These are phyloP conservation scores for Alisma plantagoaquatica DNA, from an alignment of 106 monocot genomes.

Conservation along the genomic window DNA sequence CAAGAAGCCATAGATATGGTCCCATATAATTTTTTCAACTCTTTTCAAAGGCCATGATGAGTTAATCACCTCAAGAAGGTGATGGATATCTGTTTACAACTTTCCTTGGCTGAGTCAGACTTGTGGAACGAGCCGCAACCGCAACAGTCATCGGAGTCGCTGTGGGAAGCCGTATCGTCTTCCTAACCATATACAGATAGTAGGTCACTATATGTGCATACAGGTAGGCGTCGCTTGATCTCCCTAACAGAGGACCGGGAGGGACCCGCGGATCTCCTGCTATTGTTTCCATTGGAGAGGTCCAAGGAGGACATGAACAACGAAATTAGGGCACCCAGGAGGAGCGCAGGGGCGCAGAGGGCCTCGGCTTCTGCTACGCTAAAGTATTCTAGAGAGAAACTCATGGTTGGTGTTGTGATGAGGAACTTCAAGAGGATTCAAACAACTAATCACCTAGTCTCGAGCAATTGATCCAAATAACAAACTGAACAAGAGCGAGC, in stretches of 20 bases:
- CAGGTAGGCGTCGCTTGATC: slow-evolving; percentile 23
- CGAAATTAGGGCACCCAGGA: not conserved
- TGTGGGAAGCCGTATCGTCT: not conserved
- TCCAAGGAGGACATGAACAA: not conserved
- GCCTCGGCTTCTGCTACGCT: not conserved
- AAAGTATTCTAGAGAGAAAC: not conserved
- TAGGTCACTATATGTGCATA: slow-evolving; percentile 26
- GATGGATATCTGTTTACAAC: slow-evolving; percentile 10
- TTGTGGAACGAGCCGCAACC: not conserved
- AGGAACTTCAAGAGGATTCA: too few relatives aligned
- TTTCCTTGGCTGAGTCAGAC: too few relatives aligned
- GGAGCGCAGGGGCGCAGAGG: not conserved
- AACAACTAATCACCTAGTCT: too few relatives aligned
- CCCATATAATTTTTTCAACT: too few relatives aligned
- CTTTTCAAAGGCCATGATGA: too few relatives aligned
- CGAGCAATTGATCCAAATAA: too few relatives aligned
- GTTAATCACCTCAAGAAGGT: too few relatives aligned
- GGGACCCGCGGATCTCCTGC: not conserved
- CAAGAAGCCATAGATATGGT: slow-evolving; percentile 34
- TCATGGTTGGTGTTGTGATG: too few relatives aligned
- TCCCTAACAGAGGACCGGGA: slow-evolving; percentile 9
- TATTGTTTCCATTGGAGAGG: not conserved
- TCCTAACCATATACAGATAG: not conserved
- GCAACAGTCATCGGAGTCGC: not conserved
- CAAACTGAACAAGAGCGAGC: not conserved